A percentile compares a stretch with the other conserved stretches of the same genome.
These are phyloP conservation scores for Ophiorrhiza pumila DNA, from an alignment of 257 asterid species.

Conservation along the genomic window DNA sequence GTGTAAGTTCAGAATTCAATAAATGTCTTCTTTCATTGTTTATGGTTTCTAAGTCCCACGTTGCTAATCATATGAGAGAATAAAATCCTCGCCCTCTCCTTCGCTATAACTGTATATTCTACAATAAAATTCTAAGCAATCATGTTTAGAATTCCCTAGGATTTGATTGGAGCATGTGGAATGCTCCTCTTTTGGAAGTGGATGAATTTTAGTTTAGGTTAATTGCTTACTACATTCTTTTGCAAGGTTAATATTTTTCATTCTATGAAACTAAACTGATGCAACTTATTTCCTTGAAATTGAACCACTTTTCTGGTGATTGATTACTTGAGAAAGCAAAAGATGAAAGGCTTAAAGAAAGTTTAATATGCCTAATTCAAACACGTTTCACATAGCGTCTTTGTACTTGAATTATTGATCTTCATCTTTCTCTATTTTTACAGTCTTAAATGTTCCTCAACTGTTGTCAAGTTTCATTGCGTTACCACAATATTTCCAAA, in stretches of 20 bases:
- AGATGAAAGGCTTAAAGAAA: background rate
- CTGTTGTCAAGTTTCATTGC: background rate
- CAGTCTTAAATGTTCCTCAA: background rate
- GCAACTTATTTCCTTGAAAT: background rate
- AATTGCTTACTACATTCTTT: background rate
- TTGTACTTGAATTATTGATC: background rate
- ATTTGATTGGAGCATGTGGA: background rate
- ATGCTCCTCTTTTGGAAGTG: background rate
- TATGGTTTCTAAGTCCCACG: background rate
- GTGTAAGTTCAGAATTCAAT: constrained; percentile 49
- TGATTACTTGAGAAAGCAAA: background rate
- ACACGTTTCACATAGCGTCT: background rate
- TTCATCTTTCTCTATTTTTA: background rate
- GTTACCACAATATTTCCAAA: background rate
- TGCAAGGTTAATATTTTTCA: background rate
- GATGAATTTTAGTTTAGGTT: background rate
- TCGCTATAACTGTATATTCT: background rate
- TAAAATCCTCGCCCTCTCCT: background rate
- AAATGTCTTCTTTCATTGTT: background rate
- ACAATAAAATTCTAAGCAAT: background rate
- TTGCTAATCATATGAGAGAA: background rate
- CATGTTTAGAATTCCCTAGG: background rate
- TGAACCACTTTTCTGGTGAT: background rate
- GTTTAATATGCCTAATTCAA: background rate
- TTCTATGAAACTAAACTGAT: background rate